Percentiles rank a stretch among this genome's conserved stretches.
Conservation (phyloP, 345 rosid genomes). For the Bruguiera parviflora region DNA sequence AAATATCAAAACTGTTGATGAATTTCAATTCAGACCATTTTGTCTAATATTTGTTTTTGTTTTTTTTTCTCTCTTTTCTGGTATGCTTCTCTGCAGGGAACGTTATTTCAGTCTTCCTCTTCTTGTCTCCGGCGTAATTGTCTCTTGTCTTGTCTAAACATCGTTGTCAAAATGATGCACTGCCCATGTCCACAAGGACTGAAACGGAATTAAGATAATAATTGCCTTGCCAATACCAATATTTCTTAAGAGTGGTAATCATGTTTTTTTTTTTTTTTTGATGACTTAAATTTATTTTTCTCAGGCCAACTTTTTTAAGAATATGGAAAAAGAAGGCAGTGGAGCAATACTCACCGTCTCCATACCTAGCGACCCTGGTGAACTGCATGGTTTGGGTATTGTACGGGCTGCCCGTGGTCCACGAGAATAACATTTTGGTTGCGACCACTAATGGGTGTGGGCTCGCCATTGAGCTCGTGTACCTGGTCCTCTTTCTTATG, state of each 20-base stretch:
- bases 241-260: neutral
- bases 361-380: constrained; percentile 72
- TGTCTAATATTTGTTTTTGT: too few relatives aligned
- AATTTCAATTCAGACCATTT: too few relatives aligned
- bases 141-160: too few relatives aligned
- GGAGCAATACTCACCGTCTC: constrained; percentile 69
- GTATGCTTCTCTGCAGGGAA: constrained; percentile 53
- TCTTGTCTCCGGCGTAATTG: constrained; percentile 83
- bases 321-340: constrained; percentile 72
- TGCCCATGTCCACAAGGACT: neutral
- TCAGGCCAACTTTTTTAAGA: constrained; percentile 72
- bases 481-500: constrained; percentile 43
- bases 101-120: constrained; percentile 61
- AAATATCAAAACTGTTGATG: too few relatives aligned
- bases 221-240: neutral
- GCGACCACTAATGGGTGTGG: constrained; percentile 75
- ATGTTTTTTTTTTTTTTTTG: neutral
- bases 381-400: constrained; percentile 84
- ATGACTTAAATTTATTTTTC: neutral
- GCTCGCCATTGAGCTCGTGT: constrained; percentile 48
- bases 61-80: neutral
- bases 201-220: too few relatives aligned
- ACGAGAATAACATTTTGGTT: constrained; percentile 61
- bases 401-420: constrained; percentile 77
- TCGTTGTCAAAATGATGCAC: too few relatives aligned